Conservation (phyloP, 2,329 filamentous ascomycete species). For the Fusarium nygamai region DNA sequence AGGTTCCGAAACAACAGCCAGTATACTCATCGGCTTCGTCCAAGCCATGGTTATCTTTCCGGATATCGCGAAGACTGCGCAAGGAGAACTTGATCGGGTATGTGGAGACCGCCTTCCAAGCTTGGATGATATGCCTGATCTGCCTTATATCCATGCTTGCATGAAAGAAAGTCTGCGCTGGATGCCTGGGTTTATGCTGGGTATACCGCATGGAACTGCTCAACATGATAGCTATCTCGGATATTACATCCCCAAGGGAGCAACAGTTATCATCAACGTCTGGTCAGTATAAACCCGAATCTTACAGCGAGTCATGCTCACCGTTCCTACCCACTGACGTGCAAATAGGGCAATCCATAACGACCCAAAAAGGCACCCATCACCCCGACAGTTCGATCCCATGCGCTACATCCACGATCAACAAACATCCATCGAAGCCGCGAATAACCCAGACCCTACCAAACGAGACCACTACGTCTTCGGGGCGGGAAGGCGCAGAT, state of each 20-base stretch:
- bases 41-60: background rate
- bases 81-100: background rate
- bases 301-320: no score
- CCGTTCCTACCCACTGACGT: background rate
- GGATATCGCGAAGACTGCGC: background rate
- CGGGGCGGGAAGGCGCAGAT: background rate
- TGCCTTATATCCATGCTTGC: background rate
- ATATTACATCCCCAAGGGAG: background rate
- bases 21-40: background rate
- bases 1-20: background rate
- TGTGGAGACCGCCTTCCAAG: fast-evolving
- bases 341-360: background rate
- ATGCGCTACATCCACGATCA: background rate
- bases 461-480: background rate
- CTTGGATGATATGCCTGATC: background rate
- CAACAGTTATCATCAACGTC: background rate
- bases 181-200: background rate
- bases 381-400: background rate
- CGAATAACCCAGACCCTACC: background rate
- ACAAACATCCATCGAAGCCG: background rate
- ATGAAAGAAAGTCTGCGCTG: background rate
- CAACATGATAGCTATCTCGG: background rate
- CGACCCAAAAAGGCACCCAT: background rate
- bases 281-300: background rate
- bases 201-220: background rate